phyloP scores from a whole-genome alignment of 164 flowering plant species.

The Annona cherimola region DNA sequence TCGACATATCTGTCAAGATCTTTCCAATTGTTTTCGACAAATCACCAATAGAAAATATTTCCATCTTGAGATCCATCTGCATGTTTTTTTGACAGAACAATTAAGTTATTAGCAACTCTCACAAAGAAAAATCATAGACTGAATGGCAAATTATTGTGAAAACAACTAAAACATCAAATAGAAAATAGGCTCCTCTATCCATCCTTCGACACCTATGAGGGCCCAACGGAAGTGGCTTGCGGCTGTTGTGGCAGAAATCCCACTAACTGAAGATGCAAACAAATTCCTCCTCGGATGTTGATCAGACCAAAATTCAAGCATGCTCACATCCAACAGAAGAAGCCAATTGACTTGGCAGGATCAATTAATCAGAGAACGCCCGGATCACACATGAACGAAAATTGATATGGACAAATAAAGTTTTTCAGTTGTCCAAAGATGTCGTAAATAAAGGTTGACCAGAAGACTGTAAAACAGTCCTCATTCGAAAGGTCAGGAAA shows the following conservation, averaged over 20 bases:
- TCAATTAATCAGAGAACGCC: neutral
- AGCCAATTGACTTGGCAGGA: neutral
- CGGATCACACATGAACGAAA: neutral
- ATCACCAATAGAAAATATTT: constrained; percentile 88
- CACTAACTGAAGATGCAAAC: neutral
- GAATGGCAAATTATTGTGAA: neutral
- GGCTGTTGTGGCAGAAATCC: neutral
- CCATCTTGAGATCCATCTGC: constrained; percentile 98
- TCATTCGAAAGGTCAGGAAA: neutral
- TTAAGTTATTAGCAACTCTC: neutral
- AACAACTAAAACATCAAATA: neutral
- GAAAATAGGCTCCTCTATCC: neutral
- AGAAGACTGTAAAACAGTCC: neutral
- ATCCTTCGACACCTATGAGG: too few relatives aligned
- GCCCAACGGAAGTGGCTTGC: too few relatives aligned
- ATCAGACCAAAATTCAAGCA: neutral
- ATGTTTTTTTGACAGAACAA: constrained; percentile 12
- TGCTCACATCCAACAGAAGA: neutral
- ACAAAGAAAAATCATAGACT: neutral
- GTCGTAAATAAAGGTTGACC: neutral
- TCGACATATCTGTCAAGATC: constrained; percentile 93
- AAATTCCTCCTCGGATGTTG: neutral
- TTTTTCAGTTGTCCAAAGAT: neutral
- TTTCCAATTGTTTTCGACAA: constrained; percentile 80
- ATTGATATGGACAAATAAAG: neutral